These are phyloP conservation scores for Berkeleyomyces rouxiae DNA, from an alignment of 2,329 filamentous ascomycete genomes.

Conservation along the genomic window DNA sequence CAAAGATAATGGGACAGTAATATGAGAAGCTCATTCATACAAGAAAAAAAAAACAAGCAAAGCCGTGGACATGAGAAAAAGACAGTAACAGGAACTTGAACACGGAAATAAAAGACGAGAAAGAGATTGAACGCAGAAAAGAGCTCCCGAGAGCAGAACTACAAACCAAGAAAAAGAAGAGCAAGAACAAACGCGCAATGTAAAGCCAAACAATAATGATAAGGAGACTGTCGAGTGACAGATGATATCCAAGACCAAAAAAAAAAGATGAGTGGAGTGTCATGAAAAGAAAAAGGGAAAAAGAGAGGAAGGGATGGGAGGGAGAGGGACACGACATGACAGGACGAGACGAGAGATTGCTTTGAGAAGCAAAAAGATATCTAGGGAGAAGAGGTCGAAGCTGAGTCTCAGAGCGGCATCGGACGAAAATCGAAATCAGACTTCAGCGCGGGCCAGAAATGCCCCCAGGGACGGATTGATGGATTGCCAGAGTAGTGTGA, in stretches of 20 bases:
- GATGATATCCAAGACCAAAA: not conserved
- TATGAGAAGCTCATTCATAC: no score
- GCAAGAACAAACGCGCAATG: not conserved
- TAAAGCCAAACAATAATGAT: not conserved
- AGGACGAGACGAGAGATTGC: no score
- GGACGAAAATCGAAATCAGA: no score
- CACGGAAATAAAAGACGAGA: not conserved
- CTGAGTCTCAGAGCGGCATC: no score
- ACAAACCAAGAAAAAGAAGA: not conserved
- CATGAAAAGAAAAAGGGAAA: slow-evolving; percentile 28
- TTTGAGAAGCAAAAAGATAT: no score
- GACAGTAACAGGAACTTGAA: not conserved
- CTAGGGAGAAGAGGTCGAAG: no score
- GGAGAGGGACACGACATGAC: slow-evolving; percentile 25
- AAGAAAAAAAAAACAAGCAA: not conserved
- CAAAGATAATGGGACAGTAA: no score
- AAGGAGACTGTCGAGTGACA: not conserved
- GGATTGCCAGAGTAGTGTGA: no score
- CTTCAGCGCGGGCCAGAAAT: no score
- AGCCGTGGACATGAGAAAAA: not conserved
- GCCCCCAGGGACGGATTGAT: no score
- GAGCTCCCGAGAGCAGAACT: not conserved
- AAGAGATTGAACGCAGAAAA: not conserved
- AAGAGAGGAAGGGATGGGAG: slow-evolving; percentile 36
- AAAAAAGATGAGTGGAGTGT: not conserved